Conservation (phyloP, 2,329 filamentous ascomycete species). For the Paracoccidioides lutzii region DNA sequence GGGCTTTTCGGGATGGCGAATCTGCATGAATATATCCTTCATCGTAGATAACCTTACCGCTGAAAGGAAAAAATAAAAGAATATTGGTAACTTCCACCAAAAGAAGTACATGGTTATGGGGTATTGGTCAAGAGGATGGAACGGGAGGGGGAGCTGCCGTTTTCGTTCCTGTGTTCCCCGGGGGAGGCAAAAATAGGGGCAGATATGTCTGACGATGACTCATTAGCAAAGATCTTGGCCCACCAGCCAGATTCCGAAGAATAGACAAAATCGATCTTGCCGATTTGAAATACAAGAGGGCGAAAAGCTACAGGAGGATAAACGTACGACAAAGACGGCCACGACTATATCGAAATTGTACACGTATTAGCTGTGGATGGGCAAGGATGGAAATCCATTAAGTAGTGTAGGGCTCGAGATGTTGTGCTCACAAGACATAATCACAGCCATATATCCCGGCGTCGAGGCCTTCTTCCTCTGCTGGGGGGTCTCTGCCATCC, state of each 20-base stretch:
- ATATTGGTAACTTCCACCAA: no score
- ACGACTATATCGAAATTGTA: slow-evolving; percentile 36
- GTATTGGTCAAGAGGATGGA: slow-evolving; percentile 17
- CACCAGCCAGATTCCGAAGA: background rate
- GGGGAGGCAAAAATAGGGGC: slow-evolving; percentile 51
- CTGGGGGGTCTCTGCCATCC: slow-evolving; percentile 37
- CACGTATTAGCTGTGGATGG: slow-evolving; percentile 9
- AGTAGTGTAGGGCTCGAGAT: slow-evolving; percentile 3
- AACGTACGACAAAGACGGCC: slow-evolving; percentile 41
- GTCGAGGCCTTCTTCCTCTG: slow-evolving; percentile 50
- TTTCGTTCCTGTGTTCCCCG: slow-evolving; percentile 20
- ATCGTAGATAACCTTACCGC: background rate
- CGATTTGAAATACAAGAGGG: background rate
- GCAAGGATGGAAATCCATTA: background rate
- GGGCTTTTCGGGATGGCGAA: background rate
- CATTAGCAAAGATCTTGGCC: slow-evolving; percentile 2
- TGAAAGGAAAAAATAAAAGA: background rate
- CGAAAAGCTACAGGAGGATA: background rate
- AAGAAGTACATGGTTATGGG: background rate
- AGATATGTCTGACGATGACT: slow-evolving; percentile 43
- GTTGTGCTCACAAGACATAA: slow-evolving; percentile 57
- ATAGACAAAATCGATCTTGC: no score
- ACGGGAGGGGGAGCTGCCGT: slow-evolving; percentile 39
- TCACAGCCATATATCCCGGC: slow-evolving; percentile 60
- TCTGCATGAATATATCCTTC: background rate